Evolutionary conservation across 1,284 basidiomycete genomes (phyloP), one percentile per base, ranked within the genome.

Genomic region (Athelia sp.): DNA sequence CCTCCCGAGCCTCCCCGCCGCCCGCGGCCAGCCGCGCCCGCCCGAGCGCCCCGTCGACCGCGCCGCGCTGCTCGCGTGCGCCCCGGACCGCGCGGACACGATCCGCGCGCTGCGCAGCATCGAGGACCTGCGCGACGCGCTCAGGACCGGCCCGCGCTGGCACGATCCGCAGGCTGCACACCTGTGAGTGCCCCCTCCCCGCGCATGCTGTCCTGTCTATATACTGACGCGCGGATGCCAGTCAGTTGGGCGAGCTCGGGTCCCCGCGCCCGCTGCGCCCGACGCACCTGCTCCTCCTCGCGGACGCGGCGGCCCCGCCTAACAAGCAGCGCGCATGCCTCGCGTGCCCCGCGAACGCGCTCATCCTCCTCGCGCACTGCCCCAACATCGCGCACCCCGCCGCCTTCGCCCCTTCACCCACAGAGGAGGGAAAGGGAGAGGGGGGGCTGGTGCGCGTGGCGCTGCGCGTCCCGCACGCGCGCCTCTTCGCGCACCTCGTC

Each of bases 301-400:
- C 26, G 18, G 60, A 65, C 38, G 51, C 58, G 4, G 49, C 52
- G 19, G 38, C 36, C 31, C 51, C 50, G 43, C 38, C 54, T 34
- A 38, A 42, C 40, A 31, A 40, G 51, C 45, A 42, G 14, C 45
- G 48, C 26, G 45, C 48, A 38, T 46, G n/a, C 4, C 21, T 67
- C 29, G 67, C 70, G 44, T 50, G 67, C 18, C 65, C 69, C 0
- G 63, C 72, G 47, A 72, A 72, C 51, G 71, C 69, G 48, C 56
- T 72, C 2, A 55, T 71, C 10, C 69, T 73, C 51, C 46, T 60
- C 4, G 56, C 70, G 49, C 64, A 65, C 51, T 63, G 60, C 2
- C 70, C 71, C 1, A 72, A 72, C 49, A 54, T 72, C 3, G 21
- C 34, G 14, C 29, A 40, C 18, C 43, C 34, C 6, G 18, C 38